Evolutionary conservation across 2,329 filamentous ascomycete genomes (phyloP).

Genomic region (Penicillium sp.): DNA sequence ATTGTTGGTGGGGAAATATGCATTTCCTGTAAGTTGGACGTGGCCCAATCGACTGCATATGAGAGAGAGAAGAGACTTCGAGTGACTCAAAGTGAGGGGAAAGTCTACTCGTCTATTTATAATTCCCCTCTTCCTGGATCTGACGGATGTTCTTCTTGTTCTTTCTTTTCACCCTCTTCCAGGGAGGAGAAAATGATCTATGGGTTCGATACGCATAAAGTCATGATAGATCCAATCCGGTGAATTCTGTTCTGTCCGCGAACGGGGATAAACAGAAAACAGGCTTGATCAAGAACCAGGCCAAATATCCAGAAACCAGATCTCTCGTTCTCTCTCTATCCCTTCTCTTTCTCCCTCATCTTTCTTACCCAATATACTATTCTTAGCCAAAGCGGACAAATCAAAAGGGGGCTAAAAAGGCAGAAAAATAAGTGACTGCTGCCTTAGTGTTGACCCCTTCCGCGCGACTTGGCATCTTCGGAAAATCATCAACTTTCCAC

Average conservation of each 20-base stretch:
- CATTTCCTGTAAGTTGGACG: not conserved
- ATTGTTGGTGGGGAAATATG: not conserved
- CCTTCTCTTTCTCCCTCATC: not conserved
- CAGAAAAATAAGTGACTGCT: not conserved
- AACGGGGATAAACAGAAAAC: not conserved
- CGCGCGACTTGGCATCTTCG: conserved; percentile 2
- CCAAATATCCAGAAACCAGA: not conserved
- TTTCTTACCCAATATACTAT: not conserved
- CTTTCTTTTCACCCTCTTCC: not conserved
- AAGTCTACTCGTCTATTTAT: not conserved
- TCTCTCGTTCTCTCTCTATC: not conserved
- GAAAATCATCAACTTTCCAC: not conserved
- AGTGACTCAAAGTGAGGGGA: conserved; percentile 6
- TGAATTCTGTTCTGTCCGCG: not conserved
- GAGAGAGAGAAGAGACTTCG: not conserved
- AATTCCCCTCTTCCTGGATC: not conserved
- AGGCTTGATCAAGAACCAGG: not conserved
- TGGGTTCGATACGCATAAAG: not conserved
- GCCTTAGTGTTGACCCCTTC: not conserved
- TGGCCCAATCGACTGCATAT: conserved; percentile 2
- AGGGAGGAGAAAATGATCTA: not conserved
- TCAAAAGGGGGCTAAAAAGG: not conserved
- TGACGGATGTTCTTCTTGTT: not conserved
- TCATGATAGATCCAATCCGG: not conserved
- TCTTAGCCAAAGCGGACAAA: not conserved